phyloP scores from a whole-genome alignment of 768 basidiomycete genomes.

The Amanita jacksonii region DNA sequence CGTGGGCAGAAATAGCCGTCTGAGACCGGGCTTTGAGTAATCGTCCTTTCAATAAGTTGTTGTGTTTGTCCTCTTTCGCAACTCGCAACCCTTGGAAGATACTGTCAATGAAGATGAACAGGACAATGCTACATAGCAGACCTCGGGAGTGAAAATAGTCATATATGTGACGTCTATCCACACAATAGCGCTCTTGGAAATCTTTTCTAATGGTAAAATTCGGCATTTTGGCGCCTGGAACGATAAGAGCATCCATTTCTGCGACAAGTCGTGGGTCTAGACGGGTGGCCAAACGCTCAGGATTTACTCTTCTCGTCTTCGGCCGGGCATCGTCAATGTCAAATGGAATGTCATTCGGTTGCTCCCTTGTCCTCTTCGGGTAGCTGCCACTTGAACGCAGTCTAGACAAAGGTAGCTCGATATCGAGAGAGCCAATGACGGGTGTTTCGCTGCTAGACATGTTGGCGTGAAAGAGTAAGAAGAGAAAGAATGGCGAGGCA shows the following conservation, averaged over 20 bases:
- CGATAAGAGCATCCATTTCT: conserved; percentile 64
- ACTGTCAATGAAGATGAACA: background rate
- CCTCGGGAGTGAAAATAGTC: conserved; percentile 69
- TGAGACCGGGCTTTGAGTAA: conserved; percentile 23
- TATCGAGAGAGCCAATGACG: background rate
- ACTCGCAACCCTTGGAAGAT: conserved; percentile 39
- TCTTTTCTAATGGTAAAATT: conserved; percentile 60
- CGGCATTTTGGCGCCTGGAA: conserved; percentile 71
- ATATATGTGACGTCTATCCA: conserved; percentile 68
- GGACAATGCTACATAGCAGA: conserved; percentile 13
- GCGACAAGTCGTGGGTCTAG: conserved; percentile 57
- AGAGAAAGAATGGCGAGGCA: conserved; percentile 1
- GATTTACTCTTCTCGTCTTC: conserved; percentile 51
- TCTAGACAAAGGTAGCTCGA: background rate
- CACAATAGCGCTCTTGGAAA: conserved; percentile 59
- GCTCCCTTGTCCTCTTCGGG: conserved; percentile 4
- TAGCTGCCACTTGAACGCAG: conserved; percentile 1
- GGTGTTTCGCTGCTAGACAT: conserved; percentile 9
- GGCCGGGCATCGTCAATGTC: conserved; percentile 28
- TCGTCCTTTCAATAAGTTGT: conserved; percentile 38
- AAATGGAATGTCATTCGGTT: conserved; percentile 13
- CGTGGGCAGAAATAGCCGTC: background rate
- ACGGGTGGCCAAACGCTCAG: conserved; percentile 56
- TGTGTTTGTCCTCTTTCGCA: conserved; percentile 54
- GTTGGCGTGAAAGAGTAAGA: too few relatives aligned